Conservation (phyloP, 495 filamentous ascomycete genomes). For the Penicillium argentinense region DNA sequence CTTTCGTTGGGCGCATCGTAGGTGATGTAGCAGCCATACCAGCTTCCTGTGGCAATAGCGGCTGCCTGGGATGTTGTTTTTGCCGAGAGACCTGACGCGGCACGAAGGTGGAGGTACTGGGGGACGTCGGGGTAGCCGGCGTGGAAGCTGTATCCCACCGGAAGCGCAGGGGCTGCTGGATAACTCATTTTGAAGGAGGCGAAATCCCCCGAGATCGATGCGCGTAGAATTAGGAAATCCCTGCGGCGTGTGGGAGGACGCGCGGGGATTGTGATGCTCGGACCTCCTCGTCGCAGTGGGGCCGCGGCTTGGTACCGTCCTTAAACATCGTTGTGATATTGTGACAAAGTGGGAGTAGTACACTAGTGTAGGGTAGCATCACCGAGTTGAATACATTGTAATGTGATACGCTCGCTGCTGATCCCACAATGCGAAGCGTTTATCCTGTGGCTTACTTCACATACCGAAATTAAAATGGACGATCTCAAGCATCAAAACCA, state of each 20-base stretch:
- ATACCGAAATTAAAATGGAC: too few species aligned
- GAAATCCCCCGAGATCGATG: background rate
- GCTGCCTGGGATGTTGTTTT: slow-evolving; percentile 37
- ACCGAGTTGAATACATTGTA: too few species aligned
- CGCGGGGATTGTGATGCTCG: background rate
- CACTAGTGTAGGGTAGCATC: too few species aligned
- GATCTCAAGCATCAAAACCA: too few species aligned
- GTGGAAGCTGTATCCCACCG: slow-evolving; percentile 31
- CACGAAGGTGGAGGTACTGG: slow-evolving; percentile 40
- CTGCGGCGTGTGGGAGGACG: background rate
- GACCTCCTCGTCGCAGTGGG: too few species aligned
- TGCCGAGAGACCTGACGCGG: slow-evolving; percentile 33
- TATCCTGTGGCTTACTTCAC: too few species aligned
- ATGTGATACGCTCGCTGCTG: too few species aligned
- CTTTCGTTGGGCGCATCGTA: slow-evolving; percentile 14
- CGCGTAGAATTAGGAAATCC: background rate
- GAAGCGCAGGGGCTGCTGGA: slow-evolving; percentile 12
- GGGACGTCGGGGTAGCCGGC: slow-evolving; percentile 35
- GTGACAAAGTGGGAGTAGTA: too few species aligned
- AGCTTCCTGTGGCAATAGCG: slow-evolving; percentile 33
- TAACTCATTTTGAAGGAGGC: background rate
- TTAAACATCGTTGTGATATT: too few species aligned
- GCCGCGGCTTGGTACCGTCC: too few species aligned
- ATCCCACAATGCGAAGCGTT: too few species aligned
- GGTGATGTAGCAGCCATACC: slow-evolving; percentile 44